Evolutionary conservation across 495 filamentous ascomycete species (phyloP), one percentile per base, ranked within the genome.

Genomic region (Oidiodendron maius): DNA sequence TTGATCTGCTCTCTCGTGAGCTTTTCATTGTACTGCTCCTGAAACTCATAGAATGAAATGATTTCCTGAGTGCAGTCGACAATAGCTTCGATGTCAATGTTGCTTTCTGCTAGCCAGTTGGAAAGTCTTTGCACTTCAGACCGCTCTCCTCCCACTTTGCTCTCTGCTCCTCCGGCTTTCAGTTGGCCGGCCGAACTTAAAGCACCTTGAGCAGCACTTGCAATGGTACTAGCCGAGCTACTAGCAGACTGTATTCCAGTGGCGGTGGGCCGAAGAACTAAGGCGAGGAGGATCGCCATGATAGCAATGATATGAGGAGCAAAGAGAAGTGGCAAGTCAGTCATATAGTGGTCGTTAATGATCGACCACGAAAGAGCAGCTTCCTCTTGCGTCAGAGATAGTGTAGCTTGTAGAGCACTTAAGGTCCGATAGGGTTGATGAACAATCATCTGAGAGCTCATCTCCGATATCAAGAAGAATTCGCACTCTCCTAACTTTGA

Each of bases 401-500:
- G 79, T 20, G 81, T 76, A 41, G 67, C 63, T 56, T 87, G 83
- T 24, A 97, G 75, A 41, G 82, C 79, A 25, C 77, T 78, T 46
- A 98, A 71, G 38, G 83, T 91, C 39, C 91, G 87, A 64, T 98
- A 98, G n/a, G 93, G 93, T 62, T 97, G 91, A 63, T 97, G 91
- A 12, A 96, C 71, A 62, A 98, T 97, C 51, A 98, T 76, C 47
- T 95, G 90, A 3, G 88, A 93, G 64, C 81, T 86, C 83, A 98
- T 87, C 64, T 96, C 91, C 1, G 89, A 89, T 53, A 98, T 97
- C 40, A 98, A 73, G 44, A 80, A 86, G 66, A 98, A 98, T 64
- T 98, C 94, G 74, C 88, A 95, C 72, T 98, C 93, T 42, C 93
- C 93, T 15, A 98, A 68, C 60, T 87, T 90, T 24, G 86, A 77